Percentiles rank a stretch among this genome's conserved stretches.
Evolutionary conservation across 2,329 filamentous ascomycete genomes (phyloP).

Genomic region (Ceratocystis ficicola): DNA sequence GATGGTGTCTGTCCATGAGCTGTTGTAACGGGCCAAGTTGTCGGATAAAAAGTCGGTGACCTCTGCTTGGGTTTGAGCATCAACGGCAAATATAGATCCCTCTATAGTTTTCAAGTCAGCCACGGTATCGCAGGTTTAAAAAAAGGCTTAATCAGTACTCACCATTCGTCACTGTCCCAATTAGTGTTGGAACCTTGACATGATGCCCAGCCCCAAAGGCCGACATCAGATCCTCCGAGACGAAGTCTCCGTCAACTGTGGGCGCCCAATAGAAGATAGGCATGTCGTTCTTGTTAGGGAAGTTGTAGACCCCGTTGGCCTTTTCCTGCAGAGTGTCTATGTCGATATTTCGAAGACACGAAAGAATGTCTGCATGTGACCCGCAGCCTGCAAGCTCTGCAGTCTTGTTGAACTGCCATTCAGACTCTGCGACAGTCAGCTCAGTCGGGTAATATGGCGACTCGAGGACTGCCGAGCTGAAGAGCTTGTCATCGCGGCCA

Average conservation of each 20-base stretch:
- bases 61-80: conserved; percentile 30
- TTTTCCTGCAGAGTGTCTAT: conserved; percentile 30
- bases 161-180: conserved; percentile 37
- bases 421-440: conserved; percentile 34
- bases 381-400: conserved; percentile 31
- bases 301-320: conserved; percentile 33
- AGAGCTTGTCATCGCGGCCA: conserved; percentile 36
- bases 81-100: conserved; percentile 35
- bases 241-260: conserved; percentile 37
- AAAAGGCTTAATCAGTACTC: conserved; percentile 21
- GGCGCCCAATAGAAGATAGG: conserved; percentile 42
- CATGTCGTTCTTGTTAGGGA: conserved; percentile 29
- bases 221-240: conserved; percentile 33
- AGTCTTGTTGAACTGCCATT: conserved; percentile 37
- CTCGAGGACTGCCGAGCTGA: conserved; percentile 36
- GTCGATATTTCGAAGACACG: conserved; percentile 33
- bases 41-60: conserved; percentile 34
- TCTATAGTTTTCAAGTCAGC: conserved; percentile 28
- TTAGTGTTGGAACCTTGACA: conserved; percentile 35
- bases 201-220: conserved; percentile 34
- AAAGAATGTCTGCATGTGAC: conserved; percentile 28
- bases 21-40: conserved; percentile 37
- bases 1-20: conserved; percentile 30
- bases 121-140: not conserved
- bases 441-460: conserved; percentile 41